Evolutionary conservation across 2,329 filamentous ascomycete genomes (phyloP).

Genomic region (Talaromyces marneffei): DNA sequence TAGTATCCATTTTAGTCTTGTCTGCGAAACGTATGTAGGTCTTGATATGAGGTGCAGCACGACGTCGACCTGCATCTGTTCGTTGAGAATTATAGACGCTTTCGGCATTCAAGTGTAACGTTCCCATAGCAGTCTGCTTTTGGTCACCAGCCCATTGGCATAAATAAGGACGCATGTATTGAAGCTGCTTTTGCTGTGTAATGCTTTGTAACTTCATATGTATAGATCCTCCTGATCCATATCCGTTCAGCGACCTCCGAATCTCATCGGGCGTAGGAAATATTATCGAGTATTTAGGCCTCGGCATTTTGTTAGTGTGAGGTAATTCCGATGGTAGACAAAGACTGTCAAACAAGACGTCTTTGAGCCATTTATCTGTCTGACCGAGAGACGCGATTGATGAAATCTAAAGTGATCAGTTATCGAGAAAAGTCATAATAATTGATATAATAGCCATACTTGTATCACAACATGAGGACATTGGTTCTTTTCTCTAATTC

Average conservation of each 20-base stretch:
- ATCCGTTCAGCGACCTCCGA: constrained; percentile 69
- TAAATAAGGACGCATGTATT: constrained; percentile 64
- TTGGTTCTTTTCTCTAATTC: constrained; percentile 22
- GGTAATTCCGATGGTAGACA: constrained; percentile 20
- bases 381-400: constrained; percentile 74
- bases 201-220: constrained; percentile 70
- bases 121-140: background rate
- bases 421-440: background rate
- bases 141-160: constrained; percentile 69
- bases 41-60: constrained; percentile 82
- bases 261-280: constrained; percentile 80
- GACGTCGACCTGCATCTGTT: constrained; percentile 54
- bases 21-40: constrained; percentile 67
- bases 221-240: constrained; percentile 70
- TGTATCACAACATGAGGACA: constrained; percentile 35
- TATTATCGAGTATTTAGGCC: constrained; percentile 61
- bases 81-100: background rate
- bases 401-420: constrained; percentile 55
- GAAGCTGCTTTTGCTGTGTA: constrained; percentile 67
- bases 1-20: constrained; percentile 33
- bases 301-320: constrained; percentile 15
- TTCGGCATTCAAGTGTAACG: background rate
- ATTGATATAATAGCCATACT: constrained; percentile 23
- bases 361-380: constrained; percentile 65
- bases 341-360: constrained; percentile 53